Conservation (phyloP, 345 rosid genomes). For the Camelina neglecta region DNA sequence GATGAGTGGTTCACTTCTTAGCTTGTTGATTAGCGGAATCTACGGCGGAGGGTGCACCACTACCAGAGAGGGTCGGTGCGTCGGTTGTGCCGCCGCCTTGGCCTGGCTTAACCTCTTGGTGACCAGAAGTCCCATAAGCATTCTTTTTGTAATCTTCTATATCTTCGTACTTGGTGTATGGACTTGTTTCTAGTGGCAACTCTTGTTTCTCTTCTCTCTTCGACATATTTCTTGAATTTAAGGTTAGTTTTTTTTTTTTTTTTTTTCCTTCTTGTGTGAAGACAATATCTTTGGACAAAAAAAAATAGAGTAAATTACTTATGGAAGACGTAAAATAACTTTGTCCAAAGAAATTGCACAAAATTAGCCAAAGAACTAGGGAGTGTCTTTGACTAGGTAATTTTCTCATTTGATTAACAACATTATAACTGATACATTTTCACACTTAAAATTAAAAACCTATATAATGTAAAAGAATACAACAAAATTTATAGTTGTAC, state of each 20-base stretch:
- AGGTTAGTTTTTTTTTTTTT: neutral
- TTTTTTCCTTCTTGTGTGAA: neutral
- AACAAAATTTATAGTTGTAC: neutral
- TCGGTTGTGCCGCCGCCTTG: conserved; percentile 57
- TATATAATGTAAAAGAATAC: conserved; percentile 24
- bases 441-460: neutral
- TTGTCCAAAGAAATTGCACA: conserved; percentile 41
- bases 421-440: conserved; percentile 10
- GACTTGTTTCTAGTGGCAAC: conserved; percentile 57
- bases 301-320: conserved; percentile 5
- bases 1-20: conserved; percentile 37
- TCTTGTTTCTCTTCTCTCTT: conserved; percentile 36
- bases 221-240: conserved; percentile 27
- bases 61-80: conserved; percentile 56
- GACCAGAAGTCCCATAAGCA: conserved; percentile 60
- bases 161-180: conserved; percentile 49
- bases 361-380: conserved; percentile 30
- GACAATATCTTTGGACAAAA: neutral
- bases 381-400: conserved; percentile 36
- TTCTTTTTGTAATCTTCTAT: conserved; percentile 57
- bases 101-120: conserved; percentile 49
- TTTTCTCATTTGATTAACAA: neutral
- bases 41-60: conserved; percentile 28
- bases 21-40: conserved; percentile 42
- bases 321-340: conserved; percentile 21